Evolutionary conservation across 805 yeast genomes (phyloP), one percentile per base, ranked within the genome.

Genomic region (Yarrowia sp.): DNA sequence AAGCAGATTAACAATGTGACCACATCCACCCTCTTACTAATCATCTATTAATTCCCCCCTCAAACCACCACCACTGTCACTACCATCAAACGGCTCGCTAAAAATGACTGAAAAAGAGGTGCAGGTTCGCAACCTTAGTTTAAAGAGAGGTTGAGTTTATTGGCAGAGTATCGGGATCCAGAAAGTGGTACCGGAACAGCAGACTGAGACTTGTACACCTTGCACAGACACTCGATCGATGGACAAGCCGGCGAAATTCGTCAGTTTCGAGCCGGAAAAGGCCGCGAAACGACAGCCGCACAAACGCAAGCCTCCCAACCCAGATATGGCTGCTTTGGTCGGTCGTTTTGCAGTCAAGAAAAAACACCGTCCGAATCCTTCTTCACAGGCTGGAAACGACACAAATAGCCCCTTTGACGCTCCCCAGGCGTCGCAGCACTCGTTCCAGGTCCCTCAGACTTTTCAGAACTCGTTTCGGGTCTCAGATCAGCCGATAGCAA

Each of bases 231-330:
- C n/a, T n/a, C n/a, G n/a, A n/a, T n/a, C n/a, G 24, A 54, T 54
- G 61, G 61, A 46, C n/a, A 54, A 54, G 30, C 35, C 61, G 46
- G 46, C 46, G 26, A 54, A 38, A 26, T 54, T 54, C 35, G 61
- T 54, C n/a, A 54, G 46, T 11, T 54, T 54, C 46, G 61, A 54
- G 61, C 61, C 61, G 8, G 61, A 54, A 35, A 54, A 54, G 61
- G 61, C 61, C 24, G 14, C 33, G 9, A 26, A 17, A 14, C 61
- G 61, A 2, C 4, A 24, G 19, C 2, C 46, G 8, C 19, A 4
- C 33, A 54, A 54, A 11, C 44, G 61, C 44, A 54, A 54, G 10
- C 26, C 46, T 2, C 44, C 61, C 14, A 21, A 36, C 26, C 46
- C 61, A 9, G 61, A 54, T 6, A 54, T 54, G 61, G 61, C 44